phyloP scores from a whole-genome alignment of 2,329 filamentous ascomycete genomes.

The Xylariaceae sp. region DNA sequence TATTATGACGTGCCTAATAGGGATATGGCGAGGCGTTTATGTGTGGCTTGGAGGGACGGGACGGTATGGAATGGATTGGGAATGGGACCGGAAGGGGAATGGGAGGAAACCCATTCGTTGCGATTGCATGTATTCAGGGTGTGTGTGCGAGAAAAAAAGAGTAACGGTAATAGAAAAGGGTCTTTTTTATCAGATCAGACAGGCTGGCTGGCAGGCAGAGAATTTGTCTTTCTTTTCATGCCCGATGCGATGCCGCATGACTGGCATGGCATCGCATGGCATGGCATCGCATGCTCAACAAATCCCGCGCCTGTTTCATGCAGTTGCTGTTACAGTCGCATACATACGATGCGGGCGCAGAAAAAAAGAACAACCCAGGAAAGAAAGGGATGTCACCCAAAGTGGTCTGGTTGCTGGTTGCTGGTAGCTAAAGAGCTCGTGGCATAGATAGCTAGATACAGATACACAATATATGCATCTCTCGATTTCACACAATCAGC shows the following conservation, averaged over 20 bases:
- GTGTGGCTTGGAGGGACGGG: no score
- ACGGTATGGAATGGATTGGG: constrained; percentile 1
- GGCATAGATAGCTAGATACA: constrained; percentile 23
- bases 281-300: constrained; percentile 6
- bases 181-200: not conserved
- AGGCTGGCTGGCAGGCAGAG: no score
- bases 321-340: constrained; percentile 5
- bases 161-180: constrained; percentile 23
- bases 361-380: not conserved
- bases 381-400: not conserved
- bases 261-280: constrained; percentile 10
- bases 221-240: no score
- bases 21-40: constrained; percentile 25
- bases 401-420: constrained; percentile 11
- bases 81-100: not conserved
- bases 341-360: constrained; percentile 4
- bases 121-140: constrained; percentile 15
- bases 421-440: constrained; percentile 4
- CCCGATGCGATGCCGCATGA: no score
- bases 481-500: constrained; percentile 24
- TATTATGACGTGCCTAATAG: constrained; percentile 12
- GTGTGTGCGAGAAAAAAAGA: constrained; percentile 1
- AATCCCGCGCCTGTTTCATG: constrained; percentile 5
- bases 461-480: constrained; percentile 25
- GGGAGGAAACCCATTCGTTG: constrained; percentile 15